These are phyloP conservation scores for Plasmodium cynomolgi DNA, from an alignment of 169 alveolate species.

Conservation along the genomic window DNA sequence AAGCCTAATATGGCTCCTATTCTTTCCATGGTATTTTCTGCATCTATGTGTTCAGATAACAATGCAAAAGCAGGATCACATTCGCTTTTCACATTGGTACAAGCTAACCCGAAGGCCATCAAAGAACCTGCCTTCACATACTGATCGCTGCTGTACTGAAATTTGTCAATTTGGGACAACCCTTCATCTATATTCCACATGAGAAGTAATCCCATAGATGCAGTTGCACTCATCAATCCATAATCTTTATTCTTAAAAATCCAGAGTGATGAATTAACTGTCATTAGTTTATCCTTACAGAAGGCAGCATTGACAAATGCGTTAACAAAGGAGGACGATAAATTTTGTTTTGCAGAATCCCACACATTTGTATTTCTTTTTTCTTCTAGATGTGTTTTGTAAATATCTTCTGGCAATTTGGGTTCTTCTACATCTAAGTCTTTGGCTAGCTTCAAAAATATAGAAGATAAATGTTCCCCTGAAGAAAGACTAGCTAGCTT, in stretches of 20 bases:
- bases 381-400: constrained; percentile 93
- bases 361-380: constrained; percentile 83
- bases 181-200: constrained; percentile 99
- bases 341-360: constrained; percentile 95
- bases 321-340: constrained; percentile 97
- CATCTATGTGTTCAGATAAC: constrained; percentile 93
- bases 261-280: constrained; percentile 92
- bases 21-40: constrained; percentile 82
- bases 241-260: constrained; percentile 94
- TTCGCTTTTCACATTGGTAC: constrained; percentile 95
- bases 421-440: constrained; percentile 97
- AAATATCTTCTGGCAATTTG: constrained; percentile 95
- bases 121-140: constrained; percentile 96
- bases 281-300: constrained; percentile 94
- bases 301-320: constrained; percentile 99
- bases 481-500: constrained; percentile 86
- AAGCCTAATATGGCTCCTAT: constrained; percentile 97
- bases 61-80: constrained; percentile 96
- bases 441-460: constrained; percentile 91
- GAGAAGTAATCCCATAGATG: constrained; percentile 95
- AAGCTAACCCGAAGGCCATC: constrained; percentile 94
- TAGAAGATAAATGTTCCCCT: constrained; percentile 88
- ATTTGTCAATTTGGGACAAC: constrained; percentile 91
- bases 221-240: constrained; percentile 96
- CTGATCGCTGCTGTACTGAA: constrained; percentile 94